These are phyloP conservation scores for Trebouxia sp. DNA, from an alignment of 139 green algal species.

Conservation along the genomic window DNA sequence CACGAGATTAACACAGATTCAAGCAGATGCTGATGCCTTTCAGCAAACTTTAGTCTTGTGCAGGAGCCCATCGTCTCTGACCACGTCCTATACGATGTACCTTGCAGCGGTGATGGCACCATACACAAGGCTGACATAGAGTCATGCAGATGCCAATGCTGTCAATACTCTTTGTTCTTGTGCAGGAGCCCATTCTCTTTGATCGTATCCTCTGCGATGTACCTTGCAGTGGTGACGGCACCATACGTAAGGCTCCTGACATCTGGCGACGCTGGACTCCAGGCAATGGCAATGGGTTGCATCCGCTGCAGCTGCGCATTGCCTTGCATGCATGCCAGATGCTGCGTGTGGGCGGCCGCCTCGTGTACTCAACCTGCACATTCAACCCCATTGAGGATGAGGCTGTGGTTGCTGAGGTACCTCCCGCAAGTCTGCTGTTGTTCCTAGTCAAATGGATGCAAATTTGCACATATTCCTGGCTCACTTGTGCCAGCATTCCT, in stretches of 20 bases:
- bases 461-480: not conserved
- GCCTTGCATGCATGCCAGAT: constrained; percentile 78
- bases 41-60: not conserved
- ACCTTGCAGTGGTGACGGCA: constrained; percentile 96
- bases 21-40: not conserved
- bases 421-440: constrained; percentile 15
- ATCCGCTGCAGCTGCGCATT: constrained; percentile 89
- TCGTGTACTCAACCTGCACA: constrained; percentile 99
- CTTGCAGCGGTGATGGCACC: constrained; percentile 96
- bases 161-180: not conserved
- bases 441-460: not conserved
- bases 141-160: not conserved
- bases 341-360: constrained; percentile 86
- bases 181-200: constrained; percentile 56
- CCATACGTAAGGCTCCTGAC: constrained; percentile 95
- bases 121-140: constrained; percentile 95
- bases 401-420: constrained; percentile 94
- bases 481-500: not conserved
- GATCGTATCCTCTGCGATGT: constrained; percentile 98
- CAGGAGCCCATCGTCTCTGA: constrained; percentile 69
- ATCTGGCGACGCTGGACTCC: constrained; percentile 89
- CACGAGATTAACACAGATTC: constrained; percentile 89
- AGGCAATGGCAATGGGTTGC: constrained; percentile 86
- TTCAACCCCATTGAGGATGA: constrained; percentile 99
- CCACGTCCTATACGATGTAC: constrained; percentile 95